These are phyloP conservation scores for Sporothrix luriei DNA, from an alignment of 2,329 filamentous ascomycete species.

Conservation along the genomic window DNA sequence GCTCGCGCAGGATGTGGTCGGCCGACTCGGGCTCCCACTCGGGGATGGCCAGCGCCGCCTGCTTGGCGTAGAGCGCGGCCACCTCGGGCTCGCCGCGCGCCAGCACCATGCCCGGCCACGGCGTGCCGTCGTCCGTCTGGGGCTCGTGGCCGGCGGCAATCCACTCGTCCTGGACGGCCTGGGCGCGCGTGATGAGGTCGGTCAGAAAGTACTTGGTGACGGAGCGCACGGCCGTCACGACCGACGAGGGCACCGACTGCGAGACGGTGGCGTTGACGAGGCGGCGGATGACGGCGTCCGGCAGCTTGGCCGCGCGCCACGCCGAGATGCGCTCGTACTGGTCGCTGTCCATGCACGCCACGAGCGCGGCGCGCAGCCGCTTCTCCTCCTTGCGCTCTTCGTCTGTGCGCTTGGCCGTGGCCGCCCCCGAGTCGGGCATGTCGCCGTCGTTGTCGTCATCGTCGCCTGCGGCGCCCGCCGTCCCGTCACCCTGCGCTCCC, in stretches of 20 bases:
- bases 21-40: conserved; percentile 38
- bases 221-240: conserved; percentile 73
- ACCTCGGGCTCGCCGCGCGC: conserved; percentile 39
- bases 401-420: conserved; percentile 46
- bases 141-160: conserved; percentile 59
- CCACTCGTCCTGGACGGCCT: conserved; percentile 73
- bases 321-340: conserved; percentile 72
- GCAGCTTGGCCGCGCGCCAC: conserved; percentile 69
- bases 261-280: conserved; percentile 80
- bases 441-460: conserved; percentile 57
- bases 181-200: conserved; percentile 72
- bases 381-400: conserved; percentile 67
- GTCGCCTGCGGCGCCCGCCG: conserved; percentile 43
- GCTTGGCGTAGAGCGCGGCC: conserved; percentile 43
- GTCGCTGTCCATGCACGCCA: conserved; percentile 64
- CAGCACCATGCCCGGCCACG: conserved; percentile 41
- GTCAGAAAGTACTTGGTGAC: conserved; percentile 78
- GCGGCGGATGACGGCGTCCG: conserved; percentile 69
- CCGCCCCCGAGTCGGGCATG: conserved; percentile 39
- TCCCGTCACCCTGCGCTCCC: conserved; percentile 45
- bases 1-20: conserved; percentile 44
- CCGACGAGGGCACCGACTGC: conserved; percentile 72
- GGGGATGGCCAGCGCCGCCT: conserved; percentile 39
- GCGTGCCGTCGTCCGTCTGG: conserved; percentile 57
- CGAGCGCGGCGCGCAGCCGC: conserved; percentile 62